Evolutionary conservation across 345 rosid species (phyloP), one percentile per base, ranked within the genome.

Genomic region (Salix dunnii): DNA sequence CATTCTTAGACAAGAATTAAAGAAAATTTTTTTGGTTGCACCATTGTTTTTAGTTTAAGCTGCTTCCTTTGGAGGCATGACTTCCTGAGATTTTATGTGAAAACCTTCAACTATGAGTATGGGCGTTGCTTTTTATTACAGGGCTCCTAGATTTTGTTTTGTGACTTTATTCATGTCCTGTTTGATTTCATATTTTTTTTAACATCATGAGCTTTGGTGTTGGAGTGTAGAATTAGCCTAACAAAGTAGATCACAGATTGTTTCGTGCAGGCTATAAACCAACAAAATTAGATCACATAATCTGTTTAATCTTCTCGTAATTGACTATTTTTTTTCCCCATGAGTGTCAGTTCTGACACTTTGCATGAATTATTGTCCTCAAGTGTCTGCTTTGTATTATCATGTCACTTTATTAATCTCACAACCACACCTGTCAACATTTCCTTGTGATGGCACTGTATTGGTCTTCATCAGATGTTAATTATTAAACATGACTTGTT

Each of bases 121-220:
- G 51, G 18, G 38, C 49, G 28, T 23, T 65, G 40, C 3, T 67
- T 68, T 68, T 68, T 13, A 16, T 40, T 58, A 3, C 11, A 25
- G 51, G 6, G 30, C 20, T 12, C 17, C 20, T 40, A 68, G 62
- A 23, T 58, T 9, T 58, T 58, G 62, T 58, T 25, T 58, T 25
- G 14, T 58, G 62, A 58, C 62, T 58, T 46, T 58, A n/a, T 40
- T 2, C 38, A 71, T 31, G 18, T 55, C 46, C 48, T 53, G 46
- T 53, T 55, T 71, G 42, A 62, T 71, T 71, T 53, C 74, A 51
- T 71, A 25, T 51, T 70, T 33, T 40, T 62, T 2, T 21, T 35
- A 73, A 65, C 31, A 53, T 31, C 11, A 33, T 71, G 46, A 35
- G 40, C n/a, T 46, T 70, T 55, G 12, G 9, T 33, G 28, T 31